Conservation (phyloP, 169 alveolate species). For the Eimeria praecox region DNA sequence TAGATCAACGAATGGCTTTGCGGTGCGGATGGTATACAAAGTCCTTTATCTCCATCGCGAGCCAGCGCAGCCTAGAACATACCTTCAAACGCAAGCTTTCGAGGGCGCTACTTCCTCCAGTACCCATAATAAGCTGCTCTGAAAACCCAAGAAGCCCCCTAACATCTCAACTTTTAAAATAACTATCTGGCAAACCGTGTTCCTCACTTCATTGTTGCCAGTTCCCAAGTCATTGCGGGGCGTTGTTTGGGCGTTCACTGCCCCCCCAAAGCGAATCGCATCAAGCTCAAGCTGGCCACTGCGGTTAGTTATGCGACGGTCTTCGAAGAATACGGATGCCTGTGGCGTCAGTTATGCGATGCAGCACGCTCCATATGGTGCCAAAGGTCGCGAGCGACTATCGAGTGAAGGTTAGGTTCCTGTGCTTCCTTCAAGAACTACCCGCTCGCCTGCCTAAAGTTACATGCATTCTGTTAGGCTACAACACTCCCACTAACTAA, state of each 20-base stretch:
- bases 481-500: neutral
- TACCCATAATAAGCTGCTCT: neutral
- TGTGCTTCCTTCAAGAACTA: neutral
- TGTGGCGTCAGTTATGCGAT: neutral
- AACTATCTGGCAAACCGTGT: neutral
- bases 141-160: neutral
- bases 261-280: neutral
- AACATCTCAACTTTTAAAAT: no score
- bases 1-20: no score
- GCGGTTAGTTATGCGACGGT: neutral
- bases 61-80: neutral
- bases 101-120: neutral
- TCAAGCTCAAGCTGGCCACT: neutral
- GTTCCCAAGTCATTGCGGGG: neutral
- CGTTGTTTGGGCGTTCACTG: neutral
- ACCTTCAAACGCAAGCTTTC: neutral
- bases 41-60: no score
- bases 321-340: neutral
- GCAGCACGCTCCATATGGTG: neutral
- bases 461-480: neutral
- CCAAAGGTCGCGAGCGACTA: neutral
- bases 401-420: neutral
- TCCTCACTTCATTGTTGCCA: neutral
- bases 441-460: neutral
- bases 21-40: no score